phyloP scores from a whole-genome alignment of 805 yeast species.

The Metschnikowia bowlesiae region DNA sequence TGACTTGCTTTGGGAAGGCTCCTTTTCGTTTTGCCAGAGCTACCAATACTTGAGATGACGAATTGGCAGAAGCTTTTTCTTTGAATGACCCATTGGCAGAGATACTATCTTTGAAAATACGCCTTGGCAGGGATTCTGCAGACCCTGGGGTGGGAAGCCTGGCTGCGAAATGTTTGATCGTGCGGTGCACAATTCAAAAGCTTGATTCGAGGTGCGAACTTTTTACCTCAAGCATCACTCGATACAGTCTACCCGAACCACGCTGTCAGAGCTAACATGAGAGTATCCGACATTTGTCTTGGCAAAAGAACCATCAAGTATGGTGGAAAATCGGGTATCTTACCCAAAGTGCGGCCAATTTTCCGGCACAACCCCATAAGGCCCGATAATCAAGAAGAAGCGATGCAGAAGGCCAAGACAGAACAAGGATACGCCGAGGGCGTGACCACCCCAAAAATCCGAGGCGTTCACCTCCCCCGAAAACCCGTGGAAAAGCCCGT shows the following conservation, averaged over 20 bases:
- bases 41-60: too few species aligned
- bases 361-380: constrained; percentile 60
- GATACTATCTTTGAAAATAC: too few species aligned
- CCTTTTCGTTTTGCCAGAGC: too few species aligned
- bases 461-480: constrained; percentile 43
- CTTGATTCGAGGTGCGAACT: neutral
- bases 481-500: constrained; percentile 50
- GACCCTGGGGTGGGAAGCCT: neutral
- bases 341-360: constrained; percentile 74
- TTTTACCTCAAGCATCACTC: neutral
- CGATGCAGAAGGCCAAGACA: constrained; percentile 42
- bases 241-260: neutral
- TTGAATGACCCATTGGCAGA: too few species aligned
- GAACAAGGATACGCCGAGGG: constrained; percentile 68
- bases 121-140: too few species aligned
- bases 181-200: neutral
- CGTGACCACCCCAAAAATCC: constrained; percentile 61
- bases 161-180: neutral
- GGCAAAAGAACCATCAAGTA: constrained; percentile 48
- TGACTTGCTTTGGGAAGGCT: too few species aligned
- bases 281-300: constrained; percentile 25
- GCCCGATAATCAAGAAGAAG: constrained; percentile 42
- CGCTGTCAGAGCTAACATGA: constrained; percentile 5
- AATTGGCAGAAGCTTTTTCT: too few species aligned
- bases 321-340: constrained; percentile 73